Percentiles rank a stretch among this genome's conserved stretches.
Evolutionary conservation across 1,284 basidiomycete genomes (phyloP).

Genomic region (Heterobasidion parviporum): DNA sequence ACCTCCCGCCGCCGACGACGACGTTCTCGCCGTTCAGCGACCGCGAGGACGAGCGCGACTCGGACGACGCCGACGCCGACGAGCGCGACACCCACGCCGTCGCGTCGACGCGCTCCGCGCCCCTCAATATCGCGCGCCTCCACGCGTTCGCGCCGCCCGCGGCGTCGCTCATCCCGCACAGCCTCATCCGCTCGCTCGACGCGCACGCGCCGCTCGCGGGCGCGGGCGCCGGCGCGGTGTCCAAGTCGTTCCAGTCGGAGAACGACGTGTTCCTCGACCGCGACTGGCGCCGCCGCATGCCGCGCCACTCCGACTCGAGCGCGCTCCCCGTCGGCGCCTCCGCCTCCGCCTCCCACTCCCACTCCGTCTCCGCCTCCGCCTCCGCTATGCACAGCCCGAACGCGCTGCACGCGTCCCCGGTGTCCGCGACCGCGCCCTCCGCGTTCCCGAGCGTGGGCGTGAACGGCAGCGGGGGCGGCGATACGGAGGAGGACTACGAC

Average conservation of each 20-base stretch:
- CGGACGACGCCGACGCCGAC: constrained; percentile 6
- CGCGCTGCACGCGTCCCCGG: neutral
- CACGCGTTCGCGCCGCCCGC: constrained; percentile 8
- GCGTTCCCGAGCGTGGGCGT: constrained; percentile 12
- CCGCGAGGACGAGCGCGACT: constrained; percentile 16
- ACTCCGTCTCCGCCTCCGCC: neutral
- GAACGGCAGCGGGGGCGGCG: constrained; percentile 19
- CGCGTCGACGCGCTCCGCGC: neutral
- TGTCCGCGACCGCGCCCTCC: constrained; percentile 6
- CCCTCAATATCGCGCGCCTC: neutral
- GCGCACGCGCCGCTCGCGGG: constrained; percentile 14
- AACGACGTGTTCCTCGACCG: constrained; percentile 43
- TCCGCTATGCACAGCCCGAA: neutral
- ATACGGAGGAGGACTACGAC: constrained; percentile 24
- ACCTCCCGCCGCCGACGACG: constrained; percentile 20
- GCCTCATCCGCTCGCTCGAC: constrained; percentile 52
- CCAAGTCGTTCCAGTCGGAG: constrained; percentile 50
- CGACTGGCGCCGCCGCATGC: constrained; percentile 32
- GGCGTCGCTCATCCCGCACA: constrained; percentile 47
- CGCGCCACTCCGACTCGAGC: constrained; percentile 8
- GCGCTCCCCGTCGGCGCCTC: neutral
- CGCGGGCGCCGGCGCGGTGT: constrained; percentile 20
- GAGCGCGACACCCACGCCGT: neutral
- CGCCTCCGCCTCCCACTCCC: too few relatives aligned
- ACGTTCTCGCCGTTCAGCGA: constrained; percentile 48